Base-by-base conservation (phyloP, 1,284 basidiomycete species). In the Golubevia pallescens region DNA sequence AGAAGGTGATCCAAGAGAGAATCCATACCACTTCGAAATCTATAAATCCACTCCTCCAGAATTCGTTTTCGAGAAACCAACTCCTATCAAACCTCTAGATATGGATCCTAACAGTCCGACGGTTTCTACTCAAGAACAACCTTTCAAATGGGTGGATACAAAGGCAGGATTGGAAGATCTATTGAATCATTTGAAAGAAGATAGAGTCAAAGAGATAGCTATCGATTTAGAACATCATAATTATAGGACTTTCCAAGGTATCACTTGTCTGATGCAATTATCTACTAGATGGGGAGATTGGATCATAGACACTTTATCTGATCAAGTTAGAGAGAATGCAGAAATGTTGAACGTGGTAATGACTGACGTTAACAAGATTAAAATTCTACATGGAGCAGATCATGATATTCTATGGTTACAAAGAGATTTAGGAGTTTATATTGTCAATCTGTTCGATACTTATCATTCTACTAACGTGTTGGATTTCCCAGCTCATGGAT, bases 351-450 rank as follows among this genome's bases (percentile, higher is more conserved):
- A 89, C 61, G 86, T 86, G 73, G 90, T 95, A 3, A 92, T 98
- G 73, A 91, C 93, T 1, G 89, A 97, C 85, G 92, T 94, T 0
- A 87, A 87, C 7, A 91, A 97, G 67, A 89, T 96, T 74, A 97
- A 98, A 88, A 93, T 85, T 32, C 68, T 83, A 14, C 96, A 99
- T 85, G 96, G 97, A 16, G 94, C 96, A 1, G 93, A 95, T 59
- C 93, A 92, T 70, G 96, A 99, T 84, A 91, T 99, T 21, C 87
- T 95, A 5, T 99, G 96, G 96, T 89, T 99, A 14, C 95, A 99
- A 85, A 93, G 94, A 84, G 93, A 99, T 84, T 94, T 98, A 83
- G 93, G 93, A 62, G 84, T 98, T 1, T 98, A 95, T 86, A 88
- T 98, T 58, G 95, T 99, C 68, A 93, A 94, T 69, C 87, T 99